Conservation (phyloP, 2,329 filamentous ascomycete species). For the Neurospora sp. region DNA sequence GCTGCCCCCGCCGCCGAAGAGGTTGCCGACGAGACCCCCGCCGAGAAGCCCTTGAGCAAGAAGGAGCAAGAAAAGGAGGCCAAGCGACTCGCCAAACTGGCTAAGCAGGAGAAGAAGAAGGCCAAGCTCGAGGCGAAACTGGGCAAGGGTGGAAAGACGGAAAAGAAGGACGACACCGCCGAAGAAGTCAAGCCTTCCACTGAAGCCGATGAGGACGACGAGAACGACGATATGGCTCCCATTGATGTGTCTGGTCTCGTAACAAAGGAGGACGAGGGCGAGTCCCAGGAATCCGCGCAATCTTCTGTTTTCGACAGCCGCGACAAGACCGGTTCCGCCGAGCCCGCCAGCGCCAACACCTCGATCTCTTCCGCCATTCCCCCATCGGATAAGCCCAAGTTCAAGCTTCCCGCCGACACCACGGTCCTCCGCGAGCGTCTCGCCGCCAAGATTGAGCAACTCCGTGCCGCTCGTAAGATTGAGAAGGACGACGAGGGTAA, state of each 20-base stretch:
- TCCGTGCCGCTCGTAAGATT: constrained; percentile 79
- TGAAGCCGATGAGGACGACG: constrained; percentile 20
- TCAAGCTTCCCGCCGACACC: constrained; percentile 59
- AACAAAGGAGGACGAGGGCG: constrained; percentile 35
- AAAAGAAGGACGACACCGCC: constrained; percentile 41
- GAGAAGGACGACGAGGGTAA: constrained; percentile 67
- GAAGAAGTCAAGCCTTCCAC: constrained; percentile 13
- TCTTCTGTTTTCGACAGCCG: constrained; percentile 54
- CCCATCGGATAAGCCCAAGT: constrained; percentile 52
- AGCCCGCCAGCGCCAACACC: constrained; percentile 50
- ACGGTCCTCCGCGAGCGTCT: constrained; percentile 70
- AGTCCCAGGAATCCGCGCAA: constrained; percentile 28
- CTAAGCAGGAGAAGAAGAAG: constrained; percentile 22
- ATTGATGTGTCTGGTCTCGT: constrained; percentile 40
- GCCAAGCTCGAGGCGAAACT: constrained; percentile 36
- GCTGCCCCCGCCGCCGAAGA: constrained; percentile 1
- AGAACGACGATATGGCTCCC: constrained; percentile 27
- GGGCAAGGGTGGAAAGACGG: constrained; percentile 34
- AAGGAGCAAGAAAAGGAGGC: constrained; percentile 3
- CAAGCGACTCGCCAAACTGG: background rate
- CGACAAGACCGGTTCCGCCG: constrained; percentile 28
- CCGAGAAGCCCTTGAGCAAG: constrained; percentile 1
- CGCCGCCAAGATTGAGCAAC: constrained; percentile 71
- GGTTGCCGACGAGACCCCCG: constrained; percentile 5
- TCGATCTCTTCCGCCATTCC: constrained; percentile 60